Percentiles rank a stretch among this genome's conserved stretches.
Conservation (phyloP, 1,139 yeast species). For the Saccharomyces hybrid region DNA sequence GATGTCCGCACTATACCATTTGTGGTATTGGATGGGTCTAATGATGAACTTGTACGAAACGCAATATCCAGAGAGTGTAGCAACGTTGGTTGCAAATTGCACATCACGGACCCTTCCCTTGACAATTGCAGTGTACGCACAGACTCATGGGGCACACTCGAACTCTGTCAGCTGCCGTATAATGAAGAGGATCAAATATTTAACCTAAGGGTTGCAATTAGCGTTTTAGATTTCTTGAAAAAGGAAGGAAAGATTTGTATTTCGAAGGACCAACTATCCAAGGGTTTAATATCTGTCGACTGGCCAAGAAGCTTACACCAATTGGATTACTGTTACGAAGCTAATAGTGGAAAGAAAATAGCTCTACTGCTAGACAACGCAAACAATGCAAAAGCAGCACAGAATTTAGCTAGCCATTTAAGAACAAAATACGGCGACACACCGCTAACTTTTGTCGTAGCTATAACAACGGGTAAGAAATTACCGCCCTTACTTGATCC, state of each 20-base stretch:
- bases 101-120: constrained; percentile 26
- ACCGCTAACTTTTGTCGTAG: constrained; percentile 56
- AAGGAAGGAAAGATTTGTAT: constrained; percentile 13
- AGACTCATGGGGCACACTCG: constrained; percentile 32
- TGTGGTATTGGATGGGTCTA: background rate
- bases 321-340: constrained; percentile 24
- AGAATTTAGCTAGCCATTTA: constrained; percentile 47
- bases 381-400: constrained; percentile 79
- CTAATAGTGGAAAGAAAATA: constrained; percentile 14
- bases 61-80: background rate
- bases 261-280: constrained; percentile 32
- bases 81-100: constrained; percentile 19
- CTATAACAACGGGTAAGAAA: constrained; percentile 68
- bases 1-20: too few species aligned
- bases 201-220: constrained; percentile 65
- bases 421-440: constrained; percentile 21
- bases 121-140: constrained; percentile 14
- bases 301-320: constrained; percentile 64
- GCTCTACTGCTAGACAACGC: constrained; percentile 75
- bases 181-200: constrained; percentile 54
- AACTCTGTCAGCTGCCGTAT: constrained; percentile 37
- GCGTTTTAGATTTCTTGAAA: constrained; percentile 38
- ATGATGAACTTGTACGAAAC: background rate
- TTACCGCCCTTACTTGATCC: constrained; percentile 44
- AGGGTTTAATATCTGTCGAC: constrained; percentile 44